Base-by-base conservation (phyloP, 1,284 basidiomycete genomes). In the Ganoderma lingzhi region DNA sequence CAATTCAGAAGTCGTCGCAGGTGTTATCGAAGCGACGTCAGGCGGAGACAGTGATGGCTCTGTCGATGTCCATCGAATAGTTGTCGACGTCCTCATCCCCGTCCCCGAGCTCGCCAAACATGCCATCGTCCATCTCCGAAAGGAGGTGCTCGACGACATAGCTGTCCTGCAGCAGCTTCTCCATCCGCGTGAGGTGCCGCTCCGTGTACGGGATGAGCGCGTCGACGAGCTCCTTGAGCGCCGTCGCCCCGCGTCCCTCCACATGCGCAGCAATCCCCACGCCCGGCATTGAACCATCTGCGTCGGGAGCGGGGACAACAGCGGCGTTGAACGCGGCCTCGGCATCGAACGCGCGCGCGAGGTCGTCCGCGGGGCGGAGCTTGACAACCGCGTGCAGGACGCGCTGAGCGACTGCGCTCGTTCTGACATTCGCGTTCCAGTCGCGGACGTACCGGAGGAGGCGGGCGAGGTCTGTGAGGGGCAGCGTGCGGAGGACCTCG, bases 401-500 rank as follows among this genome's bases (percentile, higher is more conserved):
- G 19, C 85, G 85, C 81, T 99, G 97, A 0, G 98, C 97, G 53
- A 98, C 87, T n/a, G 83, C 82, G 70, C 93, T 91, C 30, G 95
- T 96, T 76, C 92, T 92, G 6, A 94, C 93, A 67, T 91, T 93
- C 14, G 96, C 92, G 81, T 99, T 99, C 97, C 97, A 99, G 76
- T 95, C 92, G 58, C 95, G 88, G 44, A 96, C 87, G 80, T 96
- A 97, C 55, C 87, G 86, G 63, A 99, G 84, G 17, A 99, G 86
- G 68, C 91, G 91, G 9, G 92, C 90, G 28, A 99, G 88, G 75
- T 97, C 95, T 12, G 89, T 77, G 1, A 88, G 84, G 0, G 88
- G 82, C 6, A 99, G 87, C 0, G 88, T 90, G 67, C 87, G 85
- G 70, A 99, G 84, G 56, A 98, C 93, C 70, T 90, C 85, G 80